These are phyloP conservation scores for Plasmodium gonderi DNA, from an alignment of 169 alveolate genomes.

Conservation along the genomic window DNA sequence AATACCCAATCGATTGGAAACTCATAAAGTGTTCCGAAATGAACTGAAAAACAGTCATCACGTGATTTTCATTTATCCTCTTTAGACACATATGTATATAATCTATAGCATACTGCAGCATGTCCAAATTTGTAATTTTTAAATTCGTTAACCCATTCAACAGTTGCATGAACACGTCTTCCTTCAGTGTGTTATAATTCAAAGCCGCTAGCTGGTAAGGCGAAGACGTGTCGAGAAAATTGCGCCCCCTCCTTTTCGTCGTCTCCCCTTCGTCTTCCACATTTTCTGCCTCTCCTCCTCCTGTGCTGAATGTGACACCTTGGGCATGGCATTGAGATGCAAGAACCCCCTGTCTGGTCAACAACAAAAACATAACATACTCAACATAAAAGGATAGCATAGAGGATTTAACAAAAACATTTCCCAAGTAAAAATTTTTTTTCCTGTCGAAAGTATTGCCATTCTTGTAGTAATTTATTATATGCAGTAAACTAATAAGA, in stretches of 20 bases:
- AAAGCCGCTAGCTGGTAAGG: too few species aligned
- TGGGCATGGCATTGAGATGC: too few species aligned
- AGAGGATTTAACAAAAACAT: conserved; percentile 1
- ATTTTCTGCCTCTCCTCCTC: neutral
- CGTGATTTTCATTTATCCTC: neutral
- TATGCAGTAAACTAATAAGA: conserved; percentile 15
- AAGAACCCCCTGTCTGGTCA: neutral
- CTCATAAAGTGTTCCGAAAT: conserved; percentile 27
- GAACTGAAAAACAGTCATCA: conserved; percentile 40
- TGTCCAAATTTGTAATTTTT: conserved; percentile 28
- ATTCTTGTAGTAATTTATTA: conserved; percentile 16
- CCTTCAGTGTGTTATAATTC: neutral
- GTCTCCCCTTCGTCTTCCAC: neutral
- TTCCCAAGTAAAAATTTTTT: neutral
- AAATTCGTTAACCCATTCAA: conserved; percentile 30
- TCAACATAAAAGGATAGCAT: neutral
- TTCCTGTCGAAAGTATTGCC: neutral
- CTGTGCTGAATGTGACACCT: too few species aligned
- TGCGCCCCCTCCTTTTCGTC: too few species aligned
- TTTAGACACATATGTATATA: neutral
- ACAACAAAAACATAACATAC: conserved; percentile 4
- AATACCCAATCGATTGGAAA: neutral
- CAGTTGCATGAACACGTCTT: conserved; percentile 20
- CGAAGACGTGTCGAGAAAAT: too few species aligned
- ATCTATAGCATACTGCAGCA: conserved; percentile 8